Conservation (phyloP, 108 stramenopile genomes). For the Cyclotella atomus region DNA sequence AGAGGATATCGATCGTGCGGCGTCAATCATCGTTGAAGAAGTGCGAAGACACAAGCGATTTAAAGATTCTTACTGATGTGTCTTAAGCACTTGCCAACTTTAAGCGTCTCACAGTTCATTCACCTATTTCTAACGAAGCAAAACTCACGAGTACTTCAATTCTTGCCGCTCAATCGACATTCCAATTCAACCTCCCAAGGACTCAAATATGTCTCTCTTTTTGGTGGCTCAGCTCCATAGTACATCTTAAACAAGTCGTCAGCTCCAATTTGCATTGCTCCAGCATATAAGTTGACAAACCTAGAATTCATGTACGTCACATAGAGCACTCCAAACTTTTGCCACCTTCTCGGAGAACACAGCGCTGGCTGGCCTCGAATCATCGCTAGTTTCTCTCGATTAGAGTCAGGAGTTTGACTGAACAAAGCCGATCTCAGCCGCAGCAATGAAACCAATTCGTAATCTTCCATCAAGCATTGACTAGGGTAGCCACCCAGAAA, state of each 20-base stretch:
- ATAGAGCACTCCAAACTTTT: conserved; percentile 76
- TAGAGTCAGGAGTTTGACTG: neutral
- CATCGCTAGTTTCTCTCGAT: conserved; percentile 50
- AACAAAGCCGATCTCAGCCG: conserved; percentile 60
- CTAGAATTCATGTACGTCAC: conserved; percentile 69
- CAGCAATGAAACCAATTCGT: conserved; percentile 74
- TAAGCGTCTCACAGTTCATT: too few relatives aligned
- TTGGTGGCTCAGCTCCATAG: conserved; percentile 53
- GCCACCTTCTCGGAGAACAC: conserved; percentile 87
- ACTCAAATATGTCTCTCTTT: conserved; percentile 12
- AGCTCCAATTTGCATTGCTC: conserved; percentile 32
- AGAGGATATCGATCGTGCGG: conserved; percentile 83
- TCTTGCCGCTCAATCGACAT: conserved; percentile 6
- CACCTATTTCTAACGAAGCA: too few relatives aligned
- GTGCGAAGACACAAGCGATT: conserved; percentile 20
- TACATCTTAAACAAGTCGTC: conserved; percentile 66
- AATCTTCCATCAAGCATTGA: conserved; percentile 92
- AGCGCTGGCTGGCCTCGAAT: conserved; percentile 56
- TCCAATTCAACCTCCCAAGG: conserved; percentile 43
- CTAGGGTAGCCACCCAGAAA: conserved; percentile 86
- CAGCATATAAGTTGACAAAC: conserved; percentile 67
- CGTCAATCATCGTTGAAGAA: conserved; percentile 72
- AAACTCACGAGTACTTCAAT: too few relatives aligned
- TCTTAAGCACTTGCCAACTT: too few relatives aligned
- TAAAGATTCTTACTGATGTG: too few relatives aligned